Evolutionary conservation across 2,329 filamentous ascomycete species (phyloP), one percentile per base, ranked within the genome.

Genomic region (Pseudogymnoascus sp.): DNA sequence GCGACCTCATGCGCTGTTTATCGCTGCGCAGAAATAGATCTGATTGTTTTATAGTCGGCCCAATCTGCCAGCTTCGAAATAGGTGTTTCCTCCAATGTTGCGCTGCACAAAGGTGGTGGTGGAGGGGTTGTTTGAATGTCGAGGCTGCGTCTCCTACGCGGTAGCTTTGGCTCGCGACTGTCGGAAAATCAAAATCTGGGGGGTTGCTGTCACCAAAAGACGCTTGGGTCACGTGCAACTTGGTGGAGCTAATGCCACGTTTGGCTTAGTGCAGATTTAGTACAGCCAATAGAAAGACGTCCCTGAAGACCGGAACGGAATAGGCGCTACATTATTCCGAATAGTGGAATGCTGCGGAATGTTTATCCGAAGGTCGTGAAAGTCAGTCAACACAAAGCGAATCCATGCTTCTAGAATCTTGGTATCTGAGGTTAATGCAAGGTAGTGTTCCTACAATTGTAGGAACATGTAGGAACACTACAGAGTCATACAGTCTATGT

Each of bases 151-250:
- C 28, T 54, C n/a, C 47, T 54, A 54, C 47, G 47, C 47, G 47
- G 47, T 54, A 54, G 47, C 47, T 54, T 54, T 54, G 47, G 47
- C 47, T 54, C 47, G 47, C 47, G 47, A 54, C 28, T 54, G 28
- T 54, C 16, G 47, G 47, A 54, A 54, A 54, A 54, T 54, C 47
- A 54, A 54, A 54, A 54, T 54, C 47, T 54, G 47, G 47, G 47
- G 47, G 47, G 47, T 54, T 7, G 47, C 28, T 54, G 28, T 54
- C 47, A 54, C 47, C 47, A 54, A 54, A 54, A 54, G 47, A 54
- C 28, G 9, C 47, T 54, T 14, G 11, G 9, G 8, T 54, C 47
- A 54, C 47, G 47, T 54, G 47, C 28, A 54, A 35, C 8, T 4
- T 11, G 18, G 28, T 28, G 5, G 28, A 33, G 9, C 47, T 54